Conservation (phyloP, 2,329 filamentous ascomycete genomes). For the Curvularia sp. region DNA sequence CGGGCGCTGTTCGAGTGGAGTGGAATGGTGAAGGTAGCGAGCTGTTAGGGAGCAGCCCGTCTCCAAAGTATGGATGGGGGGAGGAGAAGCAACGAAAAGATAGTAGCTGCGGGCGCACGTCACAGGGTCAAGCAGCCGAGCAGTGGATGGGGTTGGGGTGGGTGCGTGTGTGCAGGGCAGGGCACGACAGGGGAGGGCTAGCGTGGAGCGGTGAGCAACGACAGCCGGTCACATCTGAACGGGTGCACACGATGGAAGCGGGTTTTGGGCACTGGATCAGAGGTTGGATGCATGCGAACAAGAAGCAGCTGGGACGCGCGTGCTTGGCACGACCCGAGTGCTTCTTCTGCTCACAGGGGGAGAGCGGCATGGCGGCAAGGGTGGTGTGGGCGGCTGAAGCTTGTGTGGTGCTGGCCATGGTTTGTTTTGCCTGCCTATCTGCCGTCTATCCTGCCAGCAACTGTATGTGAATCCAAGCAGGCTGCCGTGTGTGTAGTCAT, state of each 20-base stretch:
- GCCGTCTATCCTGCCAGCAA: too few species aligned
- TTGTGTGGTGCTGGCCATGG: not conserved
- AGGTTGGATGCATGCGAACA: slow-evolving; percentile 29
- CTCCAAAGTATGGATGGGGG: slow-evolving; percentile 36
- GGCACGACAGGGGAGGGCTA: slow-evolving; percentile 21
- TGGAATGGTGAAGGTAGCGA: slow-evolving; percentile 78
- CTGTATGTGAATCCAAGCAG: too few species aligned
- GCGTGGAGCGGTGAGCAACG: slow-evolving; percentile 39
- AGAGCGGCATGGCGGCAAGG: slow-evolving; percentile 3
- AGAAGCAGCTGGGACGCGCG: slow-evolving; percentile 8
- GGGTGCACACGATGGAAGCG: slow-evolving; percentile 29
- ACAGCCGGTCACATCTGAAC: slow-evolving; percentile 44
- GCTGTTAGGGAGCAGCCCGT: slow-evolving; percentile 65
- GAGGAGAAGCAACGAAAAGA: slow-evolving; percentile 34
- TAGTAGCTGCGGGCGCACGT: slow-evolving; percentile 37
- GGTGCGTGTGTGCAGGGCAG: not conserved
- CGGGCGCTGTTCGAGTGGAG: slow-evolving; percentile 66
- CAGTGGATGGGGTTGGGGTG: slow-evolving; percentile 16
- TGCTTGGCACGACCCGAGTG: slow-evolving; percentile 5
- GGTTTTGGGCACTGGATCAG: slow-evolving; percentile 29
- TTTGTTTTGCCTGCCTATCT: not conserved
- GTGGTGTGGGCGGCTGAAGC: not conserved
- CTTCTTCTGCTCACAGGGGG: slow-evolving; percentile 4
- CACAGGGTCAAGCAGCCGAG: slow-evolving; percentile 38
- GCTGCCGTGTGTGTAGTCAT: not conserved